Evolutionary conservation across 139 green algal species (phyloP), one percentile per base, ranked within the genome.

Genomic region (Chlamydomonas sphaeroides): DNA sequence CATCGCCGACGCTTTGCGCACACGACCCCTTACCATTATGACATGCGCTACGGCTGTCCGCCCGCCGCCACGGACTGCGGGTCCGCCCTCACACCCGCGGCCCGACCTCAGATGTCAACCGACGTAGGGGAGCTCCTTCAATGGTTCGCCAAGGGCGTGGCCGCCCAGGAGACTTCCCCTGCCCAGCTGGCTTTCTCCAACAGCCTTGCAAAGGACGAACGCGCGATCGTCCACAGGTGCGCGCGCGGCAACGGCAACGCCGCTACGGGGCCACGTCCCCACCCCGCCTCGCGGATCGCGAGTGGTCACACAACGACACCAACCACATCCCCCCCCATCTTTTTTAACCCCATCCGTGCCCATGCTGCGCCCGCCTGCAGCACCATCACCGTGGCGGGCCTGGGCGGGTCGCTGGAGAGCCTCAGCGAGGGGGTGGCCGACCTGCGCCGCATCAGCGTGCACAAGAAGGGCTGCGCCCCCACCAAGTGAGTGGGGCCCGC

Each of bases 381-480:
- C 35, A 21, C 70, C 23, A 66, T 78, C 25, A 18, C 23, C 51
- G 35, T 2, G 25, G 70, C 70, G 8, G 70, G 70, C 10, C 51
- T 78, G 49, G 8, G 42, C 1, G 1, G n/a, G 17, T 41, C 20
- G 0, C 42, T 80, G n/a, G 74, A 80, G 74, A 71, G 74, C 74
- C 15, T 2, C 38, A 80, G 74, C 74, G 59, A 70, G 39, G 74
- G 74, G 7, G 41, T 70, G n/a, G 74, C 51, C 59, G 74, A 80
- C 23, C 30, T 62, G 57, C 74, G 74, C 11, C 39, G n/a, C 26
- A n/a, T 80, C 26, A 48, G 30, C 3, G 61, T 80, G 30, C 71
- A 63, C 74, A 80, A 45, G 74, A 80, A 80, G 74, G 74, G 74
- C 15, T 11, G 17, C 30, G 74, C 74, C n/a, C 74, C 74, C 5